Conservation (phyloP, 2,329 filamentous ascomycete species). For the Phyllosticta citribraziliensis region DNA sequence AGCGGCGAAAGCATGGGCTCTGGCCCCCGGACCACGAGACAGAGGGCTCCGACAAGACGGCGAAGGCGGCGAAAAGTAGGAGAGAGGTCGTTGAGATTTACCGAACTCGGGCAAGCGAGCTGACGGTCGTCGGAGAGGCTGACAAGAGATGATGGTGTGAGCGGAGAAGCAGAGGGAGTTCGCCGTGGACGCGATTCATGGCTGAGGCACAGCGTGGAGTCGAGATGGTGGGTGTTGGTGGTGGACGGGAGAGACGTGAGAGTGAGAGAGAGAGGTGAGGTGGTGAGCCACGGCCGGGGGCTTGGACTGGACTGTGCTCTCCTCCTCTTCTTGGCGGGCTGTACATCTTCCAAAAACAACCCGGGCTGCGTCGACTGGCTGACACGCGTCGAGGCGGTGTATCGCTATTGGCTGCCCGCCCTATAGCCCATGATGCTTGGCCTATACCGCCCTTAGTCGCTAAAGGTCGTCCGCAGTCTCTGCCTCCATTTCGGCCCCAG, state of each 20-base stretch:
- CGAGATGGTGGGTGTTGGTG: neutral
- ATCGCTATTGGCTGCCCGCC: neutral
- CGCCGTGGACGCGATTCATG: neutral
- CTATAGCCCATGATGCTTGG: conserved; percentile 8
- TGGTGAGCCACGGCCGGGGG: neutral
- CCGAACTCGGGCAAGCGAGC: neutral
- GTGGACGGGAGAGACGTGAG: neutral
- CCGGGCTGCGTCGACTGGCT: neutral
- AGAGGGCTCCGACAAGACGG: neutral
- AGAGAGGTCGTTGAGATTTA: neutral
- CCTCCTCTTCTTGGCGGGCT: neutral
- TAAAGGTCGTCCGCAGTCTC: neutral
- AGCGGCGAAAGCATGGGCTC: no score
- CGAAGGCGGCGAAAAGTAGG: neutral
- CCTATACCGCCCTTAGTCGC: conserved; percentile 2
- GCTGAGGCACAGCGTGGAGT: neutral
- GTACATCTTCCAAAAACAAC: neutral
- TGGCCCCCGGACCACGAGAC: no score
- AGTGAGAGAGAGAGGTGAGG: neutral
- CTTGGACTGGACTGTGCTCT: neutral
- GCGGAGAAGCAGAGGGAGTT: neutral
- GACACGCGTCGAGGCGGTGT: neutral
- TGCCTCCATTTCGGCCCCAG: neutral
- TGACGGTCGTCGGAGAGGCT: neutral
- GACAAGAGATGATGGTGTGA: neutral